These are phyloP conservation scores for Eleusine indica DNA, from an alignment of 176 grass and related monocot species.

Conservation along the genomic window DNA sequence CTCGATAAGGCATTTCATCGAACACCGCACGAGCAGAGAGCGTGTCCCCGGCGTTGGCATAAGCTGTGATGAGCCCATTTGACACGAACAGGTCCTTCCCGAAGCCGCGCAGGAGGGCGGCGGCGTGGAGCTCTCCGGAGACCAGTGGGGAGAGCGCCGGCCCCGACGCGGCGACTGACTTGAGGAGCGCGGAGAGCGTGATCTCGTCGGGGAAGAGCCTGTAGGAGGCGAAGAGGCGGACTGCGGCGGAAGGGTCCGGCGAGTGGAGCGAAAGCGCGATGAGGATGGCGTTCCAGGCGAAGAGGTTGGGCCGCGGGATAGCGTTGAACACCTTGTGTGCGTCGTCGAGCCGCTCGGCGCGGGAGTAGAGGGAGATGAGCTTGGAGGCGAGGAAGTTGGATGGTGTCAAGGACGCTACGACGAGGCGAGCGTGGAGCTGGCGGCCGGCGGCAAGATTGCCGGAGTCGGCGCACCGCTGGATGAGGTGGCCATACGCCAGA, in stretches of 20 bases:
- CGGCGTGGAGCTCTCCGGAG: slow-evolving; percentile 47
- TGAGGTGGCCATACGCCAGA: slow-evolving; percentile 52
- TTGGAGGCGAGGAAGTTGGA: slow-evolving; percentile 82
- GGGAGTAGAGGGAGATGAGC: slow-evolving; percentile 71
- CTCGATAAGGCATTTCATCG: slow-evolving; percentile 50
- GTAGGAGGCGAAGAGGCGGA: slow-evolving; percentile 55
- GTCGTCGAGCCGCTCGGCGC: slow-evolving; percentile 41
- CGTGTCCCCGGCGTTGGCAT: slow-evolving; percentile 39
- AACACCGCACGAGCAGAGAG: slow-evolving; percentile 49
- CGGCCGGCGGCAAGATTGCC: slow-evolving; percentile 49
- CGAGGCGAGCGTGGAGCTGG: slow-evolving; percentile 61
- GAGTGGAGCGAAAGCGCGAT: slow-evolving; percentile 66
- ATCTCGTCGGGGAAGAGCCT: slow-evolving; percentile 52
- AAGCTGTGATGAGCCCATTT: slow-evolving; percentile 60
- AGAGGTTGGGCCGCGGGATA: slow-evolving; percentile 55
- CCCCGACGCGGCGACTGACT: slow-evolving; percentile 52
- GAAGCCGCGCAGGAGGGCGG: slow-evolving; percentile 44
- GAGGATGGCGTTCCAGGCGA: slow-evolving; percentile 79
- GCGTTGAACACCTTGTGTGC: slow-evolving; percentile 69
- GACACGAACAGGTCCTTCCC: slow-evolving; percentile 54
- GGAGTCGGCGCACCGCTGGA: slow-evolving; percentile 61
- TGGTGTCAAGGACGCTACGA: slow-evolving; percentile 43
- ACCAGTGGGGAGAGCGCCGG: slow-evolving; percentile 31
- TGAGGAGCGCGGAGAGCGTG: slow-evolving; percentile 68
- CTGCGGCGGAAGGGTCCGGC: slow-evolving; percentile 38